Percentiles rank a stretch among this genome's conserved stretches.
phyloP scores from a whole-genome alignment of 2,329 filamentous ascomycete species.

The Paraconiothyrium sp. region DNA sequence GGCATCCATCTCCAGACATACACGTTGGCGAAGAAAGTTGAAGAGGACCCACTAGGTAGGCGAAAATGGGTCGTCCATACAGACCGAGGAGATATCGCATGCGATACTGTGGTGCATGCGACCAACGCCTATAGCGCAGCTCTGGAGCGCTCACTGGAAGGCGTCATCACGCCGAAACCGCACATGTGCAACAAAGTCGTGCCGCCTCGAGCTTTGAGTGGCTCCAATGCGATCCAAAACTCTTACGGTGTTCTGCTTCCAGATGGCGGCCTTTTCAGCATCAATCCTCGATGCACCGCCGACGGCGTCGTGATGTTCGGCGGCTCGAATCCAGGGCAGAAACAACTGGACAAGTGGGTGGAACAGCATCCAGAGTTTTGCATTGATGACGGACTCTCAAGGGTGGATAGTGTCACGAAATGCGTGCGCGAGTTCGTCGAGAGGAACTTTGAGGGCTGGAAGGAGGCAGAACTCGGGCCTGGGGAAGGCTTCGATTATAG shows the following conservation, averaged over 20 bases:
- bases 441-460: constrained; percentile 38
- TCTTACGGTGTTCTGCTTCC: constrained; percentile 45
- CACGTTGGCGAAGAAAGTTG: constrained; percentile 28
- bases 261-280: constrained; percentile 41
- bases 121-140: constrained; percentile 40
- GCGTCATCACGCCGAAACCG: constrained; percentile 39
- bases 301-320: constrained; percentile 47
- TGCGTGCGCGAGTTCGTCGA: constrained; percentile 37
- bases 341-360: constrained; percentile 41
- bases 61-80: constrained; percentile 33
- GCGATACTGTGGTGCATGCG: constrained; percentile 34
- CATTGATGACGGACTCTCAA: constrained; percentile 40
- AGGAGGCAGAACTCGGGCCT: constrained; percentile 32
- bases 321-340: constrained; percentile 44
- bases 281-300: constrained; percentile 43
- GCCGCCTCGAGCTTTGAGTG: constrained; percentile 30
- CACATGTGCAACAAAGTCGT: constrained; percentile 40
- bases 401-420: constrained; percentile 35
- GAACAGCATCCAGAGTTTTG: constrained; percentile 39
- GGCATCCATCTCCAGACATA: constrained; percentile 36
- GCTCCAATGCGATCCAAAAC: constrained; percentile 35
- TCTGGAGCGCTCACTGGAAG: constrained; percentile 30
- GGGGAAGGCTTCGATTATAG: constrained; percentile 42
- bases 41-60: not conserved
- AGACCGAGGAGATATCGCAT: constrained; percentile 30